These are phyloP conservation scores for Xylariomycetidae sp. DNA, from an alignment of 2,329 filamentous ascomycete species.

Conservation along the genomic window DNA sequence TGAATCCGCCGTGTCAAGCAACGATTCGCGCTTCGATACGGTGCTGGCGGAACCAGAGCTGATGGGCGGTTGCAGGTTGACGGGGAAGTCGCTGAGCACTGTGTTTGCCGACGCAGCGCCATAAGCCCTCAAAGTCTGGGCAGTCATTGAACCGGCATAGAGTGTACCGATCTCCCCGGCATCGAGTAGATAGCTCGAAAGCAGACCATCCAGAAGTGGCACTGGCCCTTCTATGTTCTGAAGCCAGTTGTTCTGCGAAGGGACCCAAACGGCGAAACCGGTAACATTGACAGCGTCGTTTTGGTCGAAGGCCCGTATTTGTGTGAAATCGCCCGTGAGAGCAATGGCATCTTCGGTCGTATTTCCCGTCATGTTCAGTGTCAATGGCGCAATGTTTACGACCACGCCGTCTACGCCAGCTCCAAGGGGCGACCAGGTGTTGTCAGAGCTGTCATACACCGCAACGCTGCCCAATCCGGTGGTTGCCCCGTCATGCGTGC, in stretches of 20 bases:
- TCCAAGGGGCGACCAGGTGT: slow-evolving; percentile 73
- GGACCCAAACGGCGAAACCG: slow-evolving; percentile 90
- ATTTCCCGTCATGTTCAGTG: slow-evolving; percentile 67
- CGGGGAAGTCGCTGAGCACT: slow-evolving; percentile 48
- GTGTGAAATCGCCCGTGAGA: slow-evolving; percentile 73
- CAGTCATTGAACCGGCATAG: slow-evolving; percentile 78
- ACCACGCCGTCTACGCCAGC: slow-evolving; percentile 81
- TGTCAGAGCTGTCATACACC: slow-evolving; percentile 61
- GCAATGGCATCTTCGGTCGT: slow-evolving; percentile 68
- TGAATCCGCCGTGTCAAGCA: slow-evolving; percentile 28
- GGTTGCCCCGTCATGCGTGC: slow-evolving; percentile 56
- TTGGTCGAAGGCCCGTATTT: slow-evolving; percentile 61
- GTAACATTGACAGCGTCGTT: slow-evolving; percentile 55
- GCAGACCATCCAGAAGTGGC: slow-evolving; percentile 62
- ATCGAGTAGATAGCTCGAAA: slow-evolving; percentile 64
- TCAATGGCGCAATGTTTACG: slow-evolving; percentile 65
- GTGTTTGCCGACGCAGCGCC: slow-evolving; percentile 63
- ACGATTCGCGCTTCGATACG: slow-evolving; percentile 39
- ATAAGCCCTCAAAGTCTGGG: slow-evolving; percentile 64
- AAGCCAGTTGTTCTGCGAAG: slow-evolving; percentile 79
- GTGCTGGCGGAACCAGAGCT: slow-evolving; percentile 29
- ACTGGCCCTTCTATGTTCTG: slow-evolving; percentile 64
- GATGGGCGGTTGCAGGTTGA: slow-evolving; percentile 44
- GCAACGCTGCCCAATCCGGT: slow-evolving; percentile 70
- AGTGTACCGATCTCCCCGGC: slow-evolving; percentile 58